A percentile compares a stretch with the other conserved stretches of the same genome.
Evolutionary conservation across 306 rosid species (phyloP).

Genomic region (Ammopiptanthus mongolicus): DNA sequence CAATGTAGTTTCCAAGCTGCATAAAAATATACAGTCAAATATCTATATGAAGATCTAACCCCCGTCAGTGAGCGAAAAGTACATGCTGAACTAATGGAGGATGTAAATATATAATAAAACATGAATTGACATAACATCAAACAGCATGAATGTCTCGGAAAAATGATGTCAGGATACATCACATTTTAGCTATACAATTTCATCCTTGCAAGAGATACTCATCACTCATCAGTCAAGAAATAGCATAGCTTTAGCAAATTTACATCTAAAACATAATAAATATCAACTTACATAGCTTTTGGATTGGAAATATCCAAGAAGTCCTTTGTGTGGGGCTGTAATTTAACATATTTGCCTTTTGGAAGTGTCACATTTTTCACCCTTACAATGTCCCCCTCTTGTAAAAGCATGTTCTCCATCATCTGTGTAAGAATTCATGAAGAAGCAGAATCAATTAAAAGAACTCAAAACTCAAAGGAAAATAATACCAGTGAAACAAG

Average conservation of each 20-base stretch:
- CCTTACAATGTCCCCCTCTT: slow-evolving; percentile 83
- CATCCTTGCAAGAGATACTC: slow-evolving; percentile 11
- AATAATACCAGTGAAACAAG: slow-evolving; percentile 13
- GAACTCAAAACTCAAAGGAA: neutral
- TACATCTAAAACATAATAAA: slow-evolving; percentile 7
- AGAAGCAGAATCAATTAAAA: slow-evolving; percentile 1
- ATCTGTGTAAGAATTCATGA: slow-evolving; percentile 43
- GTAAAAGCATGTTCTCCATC: slow-evolving; percentile 98
- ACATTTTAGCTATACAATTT: slow-evolving; percentile 5
- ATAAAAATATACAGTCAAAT: slow-evolving; percentile 18
- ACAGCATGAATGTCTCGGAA: neutral
- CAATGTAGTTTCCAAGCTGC: slow-evolving; percentile 87
- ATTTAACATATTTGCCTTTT: slow-evolving; percentile 91
- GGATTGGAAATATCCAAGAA: slow-evolving; percentile 97
- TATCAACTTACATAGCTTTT: slow-evolving; percentile 87
- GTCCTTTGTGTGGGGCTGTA: slow-evolving; percentile 96
- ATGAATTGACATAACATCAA: neutral
- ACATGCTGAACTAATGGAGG: neutral
- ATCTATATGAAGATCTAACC: neutral
- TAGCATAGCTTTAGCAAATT: neutral
- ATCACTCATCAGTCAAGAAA: neutral
- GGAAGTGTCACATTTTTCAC: slow-evolving; percentile 95
- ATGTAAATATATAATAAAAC: neutral
- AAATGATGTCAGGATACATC: neutral
- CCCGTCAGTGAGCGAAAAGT: neutral